Evolutionary conservation across 2,329 filamentous ascomycete genomes (phyloP).

Genomic region (Aschersonia sp.): DNA sequence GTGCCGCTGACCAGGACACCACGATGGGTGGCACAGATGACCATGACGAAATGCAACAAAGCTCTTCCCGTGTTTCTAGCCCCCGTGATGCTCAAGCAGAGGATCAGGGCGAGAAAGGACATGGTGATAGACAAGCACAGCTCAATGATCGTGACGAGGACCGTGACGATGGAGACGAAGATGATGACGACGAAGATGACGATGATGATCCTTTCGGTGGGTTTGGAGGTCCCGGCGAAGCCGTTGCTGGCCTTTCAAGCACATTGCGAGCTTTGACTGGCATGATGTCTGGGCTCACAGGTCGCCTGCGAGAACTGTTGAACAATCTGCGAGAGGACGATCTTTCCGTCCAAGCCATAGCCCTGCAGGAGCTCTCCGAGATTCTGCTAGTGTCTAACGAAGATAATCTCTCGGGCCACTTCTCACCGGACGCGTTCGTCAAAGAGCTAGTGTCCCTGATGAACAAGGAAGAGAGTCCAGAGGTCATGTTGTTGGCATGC

Average conservation of each 20-base stretch:
- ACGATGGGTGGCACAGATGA: slow-evolving; percentile 58
- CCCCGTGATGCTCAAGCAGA: slow-evolving; percentile 3
- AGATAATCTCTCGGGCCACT: slow-evolving; percentile 88
- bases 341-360: slow-evolving; percentile 81
- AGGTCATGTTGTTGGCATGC: slow-evolving; percentile 94
- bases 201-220: slow-evolving; percentile 49
- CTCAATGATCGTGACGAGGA: slow-evolving; percentile 16
- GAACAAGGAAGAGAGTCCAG: slow-evolving; percentile 89
- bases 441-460: slow-evolving; percentile 87
- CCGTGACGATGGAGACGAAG: slow-evolving; percentile 38
- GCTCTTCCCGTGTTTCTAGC: not conserved
- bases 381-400: slow-evolving; percentile 89
- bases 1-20: slow-evolving; percentile 46
- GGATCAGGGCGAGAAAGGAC: slow-evolving; percentile 16
- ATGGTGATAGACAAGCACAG: slow-evolving; percentile 7
- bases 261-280: slow-evolving; percentile 79
- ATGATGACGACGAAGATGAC: slow-evolving; percentile 48
- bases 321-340: slow-evolving; percentile 68
- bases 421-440: slow-evolving; percentile 85
- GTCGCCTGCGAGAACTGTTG: slow-evolving; percentile 65
- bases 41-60: slow-evolving; percentile 16
- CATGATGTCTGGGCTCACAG: slow-evolving; percentile 77
- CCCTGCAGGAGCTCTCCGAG: slow-evolving; percentile 84
- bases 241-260: slow-evolving; percentile 54
- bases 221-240: slow-evolving; percentile 52